A percentile compares a stretch with the other conserved stretches of the same genome.
phyloP scores from a whole-genome alignment of 2,329 filamentous ascomycete species.

The Emmonsiellopsis sp. region DNA sequence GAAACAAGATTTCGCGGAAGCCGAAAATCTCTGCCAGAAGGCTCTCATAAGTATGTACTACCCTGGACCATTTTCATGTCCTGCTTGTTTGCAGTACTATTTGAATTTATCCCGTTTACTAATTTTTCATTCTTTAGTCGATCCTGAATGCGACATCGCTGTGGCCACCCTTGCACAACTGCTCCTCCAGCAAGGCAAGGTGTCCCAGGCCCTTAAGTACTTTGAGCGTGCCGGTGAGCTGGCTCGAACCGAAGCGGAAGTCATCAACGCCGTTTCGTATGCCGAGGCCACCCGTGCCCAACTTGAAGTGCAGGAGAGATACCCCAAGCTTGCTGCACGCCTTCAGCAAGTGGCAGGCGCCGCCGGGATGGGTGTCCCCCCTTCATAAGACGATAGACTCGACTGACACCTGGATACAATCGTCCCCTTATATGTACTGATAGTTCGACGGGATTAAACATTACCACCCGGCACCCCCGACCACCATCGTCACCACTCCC shows the following conservation, averaged over 20 bases:
- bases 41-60: constrained; percentile 77
- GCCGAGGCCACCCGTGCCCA: constrained; percentile 95
- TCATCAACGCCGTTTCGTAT: constrained; percentile 92
- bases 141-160: constrained; percentile 96
- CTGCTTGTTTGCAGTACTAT: neutral
- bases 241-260: constrained; percentile 86
- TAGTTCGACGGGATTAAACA: too few species aligned
- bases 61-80: neutral
- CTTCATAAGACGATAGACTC: constrained; percentile 2
- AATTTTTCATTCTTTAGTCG: constrained; percentile 51
- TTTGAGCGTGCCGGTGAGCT: constrained; percentile 95
- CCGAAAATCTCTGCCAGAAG: constrained; percentile 94
- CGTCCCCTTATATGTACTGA: too few species aligned
- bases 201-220: constrained; percentile 88
- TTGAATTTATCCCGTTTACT: constrained; percentile 13
- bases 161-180: constrained; percentile 98
- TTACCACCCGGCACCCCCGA: too few species aligned
- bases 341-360: constrained; percentile 52
- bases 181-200: constrained; percentile 93
- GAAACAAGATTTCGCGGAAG: constrained; percentile 92
- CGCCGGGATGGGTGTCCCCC: constrained; percentile 28
- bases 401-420: neutral
- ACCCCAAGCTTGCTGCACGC: constrained; percentile 67
- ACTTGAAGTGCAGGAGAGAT: constrained; percentile 82
- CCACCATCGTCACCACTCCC: too few species aligned